Conservation (phyloP, 768 basidiomycete species). For the Termitomyces sp. region DNA sequence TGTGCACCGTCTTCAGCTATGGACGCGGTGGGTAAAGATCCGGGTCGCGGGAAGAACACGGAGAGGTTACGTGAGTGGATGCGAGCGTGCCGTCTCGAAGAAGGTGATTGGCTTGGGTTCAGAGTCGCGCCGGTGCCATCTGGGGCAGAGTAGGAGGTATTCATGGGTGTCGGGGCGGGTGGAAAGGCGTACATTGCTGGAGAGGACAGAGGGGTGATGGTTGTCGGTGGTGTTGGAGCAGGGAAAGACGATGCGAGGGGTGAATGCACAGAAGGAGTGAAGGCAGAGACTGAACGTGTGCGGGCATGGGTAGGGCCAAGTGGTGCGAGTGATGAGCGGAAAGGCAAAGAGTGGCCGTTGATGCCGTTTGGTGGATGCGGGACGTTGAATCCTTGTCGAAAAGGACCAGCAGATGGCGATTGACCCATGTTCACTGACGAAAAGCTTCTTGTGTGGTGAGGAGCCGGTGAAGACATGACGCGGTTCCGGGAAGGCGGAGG, state of each 20-base stretch:
- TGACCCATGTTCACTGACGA: slow-evolving; percentile 21
- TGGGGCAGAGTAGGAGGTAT: slow-evolving; percentile 20
- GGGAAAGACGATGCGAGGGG: slow-evolving; percentile 39
- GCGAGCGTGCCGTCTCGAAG: slow-evolving; percentile 51
- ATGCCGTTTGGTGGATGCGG: slow-evolving; percentile 17
- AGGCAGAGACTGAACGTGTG: slow-evolving; percentile 42
- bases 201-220: slow-evolving; percentile 20
- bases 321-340: slow-evolving; percentile 27
- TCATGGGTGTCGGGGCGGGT: slow-evolving; percentile 11
- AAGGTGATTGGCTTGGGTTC: not conserved
- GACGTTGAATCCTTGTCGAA: slow-evolving; percentile 24
- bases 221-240: slow-evolving; percentile 10
- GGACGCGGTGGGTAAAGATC: slow-evolving; percentile 50
- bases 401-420: slow-evolving; percentile 26
- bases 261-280: slow-evolving; percentile 46
- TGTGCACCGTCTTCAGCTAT: slow-evolving; percentile 69
- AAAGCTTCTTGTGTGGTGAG: slow-evolving; percentile 15
- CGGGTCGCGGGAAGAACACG: slow-evolving; percentile 86
- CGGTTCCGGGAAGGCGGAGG: slow-evolving; percentile 22
- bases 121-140: slow-evolving; percentile 14
- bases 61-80: slow-evolving; percentile 91
- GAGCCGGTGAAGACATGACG: slow-evolving; percentile 24
- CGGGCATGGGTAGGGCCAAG: slow-evolving; percentile 34
- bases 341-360: slow-evolving; percentile 31
- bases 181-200: slow-evolving; percentile 13